Percentiles rank a stretch among this genome's conserved stretches.
Conservation (phyloP, 1,139 yeast species). For the Geotrichum histeridarum region DNA sequence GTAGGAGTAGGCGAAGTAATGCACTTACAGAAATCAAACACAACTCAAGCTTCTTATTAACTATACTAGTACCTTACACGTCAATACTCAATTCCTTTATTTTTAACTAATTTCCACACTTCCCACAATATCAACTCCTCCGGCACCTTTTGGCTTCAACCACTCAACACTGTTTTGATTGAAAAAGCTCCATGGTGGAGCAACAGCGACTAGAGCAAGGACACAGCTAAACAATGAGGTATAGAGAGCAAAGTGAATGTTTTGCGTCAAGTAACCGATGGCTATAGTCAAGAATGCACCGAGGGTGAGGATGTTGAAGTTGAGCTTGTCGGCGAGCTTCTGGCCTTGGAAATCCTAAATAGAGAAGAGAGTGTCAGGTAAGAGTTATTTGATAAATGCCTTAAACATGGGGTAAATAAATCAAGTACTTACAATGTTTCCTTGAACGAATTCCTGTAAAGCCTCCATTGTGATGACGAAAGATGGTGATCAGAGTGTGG, state of each 20-base stretch:
- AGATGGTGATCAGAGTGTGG: too few species aligned
- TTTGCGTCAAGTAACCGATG: slow-evolving; percentile 17
- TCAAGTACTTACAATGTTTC: slow-evolving; percentile 15
- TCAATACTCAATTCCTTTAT: too few species aligned
- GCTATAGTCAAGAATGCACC: slow-evolving; percentile 17
- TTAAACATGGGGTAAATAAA: background rate
- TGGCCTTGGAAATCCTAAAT: slow-evolving; percentile 21
- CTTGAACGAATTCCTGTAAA: slow-evolving; percentile 13
- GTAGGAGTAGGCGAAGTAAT: too few species aligned
- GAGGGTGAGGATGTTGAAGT: slow-evolving; percentile 10
- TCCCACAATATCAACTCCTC: background rate
- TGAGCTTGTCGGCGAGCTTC: slow-evolving; percentile 15
- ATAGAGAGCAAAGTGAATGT: slow-evolving; percentile 10
- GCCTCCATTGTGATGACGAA: slow-evolving; percentile 8
- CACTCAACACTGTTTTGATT: slow-evolving; percentile 16
- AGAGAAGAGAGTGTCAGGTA: background rate
- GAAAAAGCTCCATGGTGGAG: slow-evolving; percentile 19
- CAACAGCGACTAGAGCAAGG: slow-evolving; percentile 10
- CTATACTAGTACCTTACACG: too few species aligned
- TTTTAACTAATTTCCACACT: background rate
- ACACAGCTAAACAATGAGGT: slow-evolving; percentile 8
- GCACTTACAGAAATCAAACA: too few species aligned
- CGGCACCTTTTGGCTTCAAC: slow-evolving; percentile 4
- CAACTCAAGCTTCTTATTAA: too few species aligned
- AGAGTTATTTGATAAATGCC: background rate